A percentile compares a stretch with the other conserved stretches of the same genome.
phyloP scores from a whole-genome alignment of 306 rosid genomes.

The Morella rubra region DNA sequence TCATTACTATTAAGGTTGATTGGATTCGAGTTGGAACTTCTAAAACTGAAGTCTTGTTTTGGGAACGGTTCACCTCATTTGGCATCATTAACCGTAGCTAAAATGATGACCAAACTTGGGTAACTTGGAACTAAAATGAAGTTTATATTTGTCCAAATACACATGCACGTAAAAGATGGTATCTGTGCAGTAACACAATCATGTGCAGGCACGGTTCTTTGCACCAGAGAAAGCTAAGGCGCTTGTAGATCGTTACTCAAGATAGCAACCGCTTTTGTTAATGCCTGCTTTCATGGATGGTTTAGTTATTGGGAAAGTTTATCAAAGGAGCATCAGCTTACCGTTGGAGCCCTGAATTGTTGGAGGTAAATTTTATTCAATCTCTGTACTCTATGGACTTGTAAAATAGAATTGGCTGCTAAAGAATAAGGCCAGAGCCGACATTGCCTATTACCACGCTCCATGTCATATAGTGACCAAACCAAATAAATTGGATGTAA shows the following conservation, averaged over 20 bases:
- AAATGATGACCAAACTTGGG: conserved; percentile 2
- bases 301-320: background rate
- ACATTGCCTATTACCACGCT: background rate
- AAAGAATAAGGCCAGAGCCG: background rate
- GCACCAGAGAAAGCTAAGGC: conserved; percentile 86
- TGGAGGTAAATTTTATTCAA: background rate
- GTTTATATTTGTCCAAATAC: background rate
- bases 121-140: no score
- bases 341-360: background rate
- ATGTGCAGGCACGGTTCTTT: conserved; percentile 80
- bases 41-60: background rate
- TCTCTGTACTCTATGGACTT: background rate
- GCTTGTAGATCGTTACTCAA: conserved; percentile 74
- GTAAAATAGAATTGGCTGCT: background rate
- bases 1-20: no score
- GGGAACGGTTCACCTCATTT: background rate
- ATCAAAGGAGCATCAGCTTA: background rate
- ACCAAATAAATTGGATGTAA: background rate
- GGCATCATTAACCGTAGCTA: background rate
- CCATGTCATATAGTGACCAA: background rate
- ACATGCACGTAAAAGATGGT: background rate
- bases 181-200: background rate
- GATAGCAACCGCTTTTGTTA: conserved; percentile 17
- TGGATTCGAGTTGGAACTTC: background rate
- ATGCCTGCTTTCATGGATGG: background rate